Base-by-base conservation (phyloP, 345 rosid genomes). In the Gossypioides kirkii region DNA sequence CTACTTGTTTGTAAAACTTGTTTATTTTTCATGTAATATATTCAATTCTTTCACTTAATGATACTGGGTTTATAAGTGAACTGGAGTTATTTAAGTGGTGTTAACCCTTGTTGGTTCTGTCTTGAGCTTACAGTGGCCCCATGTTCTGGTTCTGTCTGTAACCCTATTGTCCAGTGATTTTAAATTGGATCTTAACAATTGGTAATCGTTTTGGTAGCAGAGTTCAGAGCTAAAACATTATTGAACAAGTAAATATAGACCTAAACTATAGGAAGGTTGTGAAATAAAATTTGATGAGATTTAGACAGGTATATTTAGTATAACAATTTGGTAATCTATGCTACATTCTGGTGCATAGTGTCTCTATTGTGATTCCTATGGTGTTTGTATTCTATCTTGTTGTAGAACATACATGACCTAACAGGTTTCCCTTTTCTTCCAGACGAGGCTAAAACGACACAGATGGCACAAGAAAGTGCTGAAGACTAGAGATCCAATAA, bases 401-500 rank as follows among this genome's bases (percentile, higher is more conserved):
- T 25, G 45, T 9, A 68, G 25, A 68, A 49, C 53, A 49, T 47
- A 67, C 38, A 36, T 17, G 14, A 32, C 3, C 59, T 49, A 26
- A 59, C 9, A 50, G 13, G 36, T 43, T 70, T 80, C 47, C 54
- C 17, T 56, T 76, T 68, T 53, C 63, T 76, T 82, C 49, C 82
- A 95, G 97, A 87, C 87, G 61, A 86, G 96, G 82, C 76, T 95
- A 73, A 95, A 95, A 83, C 83, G 78, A 67, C 98, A 95, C 69
- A 89, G 98, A 75, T 95, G 99, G 99, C 97, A 88, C 84, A 87
- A 80, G 81, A 91, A 92, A 79, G 93, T 91, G 54, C 87, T 90
- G 70, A 91, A 90, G 86, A 92, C 93, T 8, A 88, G 89, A 78
- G 98, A 95, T 72, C 98, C 98, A 53, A 86, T 92, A 63, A 88